Base-by-base conservation (phyloP, 352 stramenopile genomes). In the Chrysophaeum taylorii region DNA sequence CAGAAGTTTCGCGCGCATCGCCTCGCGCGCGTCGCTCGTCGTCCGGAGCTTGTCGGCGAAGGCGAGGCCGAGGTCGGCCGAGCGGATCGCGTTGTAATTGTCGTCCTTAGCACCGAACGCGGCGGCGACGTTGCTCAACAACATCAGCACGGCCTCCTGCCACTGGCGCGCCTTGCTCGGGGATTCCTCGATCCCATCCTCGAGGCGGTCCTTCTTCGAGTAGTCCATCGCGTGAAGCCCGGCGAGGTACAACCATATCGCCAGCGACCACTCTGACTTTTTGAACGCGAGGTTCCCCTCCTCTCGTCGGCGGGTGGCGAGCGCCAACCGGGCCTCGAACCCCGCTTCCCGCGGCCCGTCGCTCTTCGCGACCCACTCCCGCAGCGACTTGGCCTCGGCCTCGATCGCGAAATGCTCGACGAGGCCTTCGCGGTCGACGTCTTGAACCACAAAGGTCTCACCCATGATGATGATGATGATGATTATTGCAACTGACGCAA, bases 241-340 rank as follows among this genome's bases (percentile, higher is more conserved):
- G 27, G 29, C 52, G 52, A 63, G 52, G 52, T 63, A 63, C 27
- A 63, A 31, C 52, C 52, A 63, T 2, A 38, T 31, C 27, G 52
- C 52, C n/a, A 12, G 27, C 5, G 12, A 15, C 52, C 52, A 63
- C 29, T 63, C 52, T 2, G 7, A n/a, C 9, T 31, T 25, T 7
- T 38, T 31, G 29, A 31, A 63, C 27, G 52, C 52, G 25, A 39
- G 4, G 29, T 63, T 63, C 9, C 52, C 52, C 25, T 39, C 14
- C 27, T 12, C 29, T 5, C 52, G 52, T 2, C 12, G 29, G 27
- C 23, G 4, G 27, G 14, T n/a, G 7, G 25, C 29, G 25, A 15
- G 36, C 27, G 27, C 33, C 7, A 63, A 31, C 27, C 52, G 52
- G 27, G 25, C 33, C 27, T 63, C 52, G 27, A 63, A 25, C 5